phyloP scores from a whole-genome alignment of 176 grass and related monocot species.

The Tuctoria greenei region DNA sequence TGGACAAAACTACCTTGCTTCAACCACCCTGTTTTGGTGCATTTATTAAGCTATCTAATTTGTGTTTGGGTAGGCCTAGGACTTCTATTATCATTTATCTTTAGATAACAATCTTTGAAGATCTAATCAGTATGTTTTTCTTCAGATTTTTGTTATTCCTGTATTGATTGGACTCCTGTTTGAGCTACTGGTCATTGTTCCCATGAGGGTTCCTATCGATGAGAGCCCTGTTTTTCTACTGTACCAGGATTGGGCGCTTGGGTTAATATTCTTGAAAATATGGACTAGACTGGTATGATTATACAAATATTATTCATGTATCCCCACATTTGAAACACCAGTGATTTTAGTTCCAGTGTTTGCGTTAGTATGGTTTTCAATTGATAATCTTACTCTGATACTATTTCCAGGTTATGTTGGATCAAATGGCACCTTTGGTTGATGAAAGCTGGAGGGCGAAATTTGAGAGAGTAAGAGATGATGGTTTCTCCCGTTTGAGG shows the following conservation, averaged over 20 bases:
- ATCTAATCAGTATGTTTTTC: constrained; percentile 26
- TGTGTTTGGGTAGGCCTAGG: background rate
- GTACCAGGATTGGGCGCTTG: constrained; percentile 98
- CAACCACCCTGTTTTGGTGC: background rate
- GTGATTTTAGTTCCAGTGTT: background rate
- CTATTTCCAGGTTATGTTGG: constrained; percentile 79
- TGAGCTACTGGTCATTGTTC: constrained; percentile 93
- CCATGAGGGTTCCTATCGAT: constrained; percentile 94
- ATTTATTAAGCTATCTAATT: background rate
- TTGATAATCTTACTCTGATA: constrained; percentile 6
- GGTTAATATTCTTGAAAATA: constrained; percentile 96
- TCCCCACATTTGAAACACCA: background rate
- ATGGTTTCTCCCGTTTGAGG: constrained; percentile 88
- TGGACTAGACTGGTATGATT: constrained; percentile 85
- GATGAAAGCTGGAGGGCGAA: constrained; percentile 89
- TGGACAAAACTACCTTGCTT: constrained; percentile 17
- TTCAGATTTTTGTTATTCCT: constrained; percentile 90
- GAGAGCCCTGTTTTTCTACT: constrained; percentile 94
- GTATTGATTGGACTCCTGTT: constrained; percentile 95
- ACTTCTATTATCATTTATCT: background rate
- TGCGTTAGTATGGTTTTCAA: background rate
- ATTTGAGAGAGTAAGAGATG: constrained; percentile 92
- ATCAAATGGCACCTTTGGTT: constrained; percentile 95
- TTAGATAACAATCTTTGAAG: background rate
- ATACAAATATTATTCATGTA: background rate